Evolutionary conservation across 352 stramenopile species (phyloP).

Genomic region (Globisporangium middletonii): DNA sequence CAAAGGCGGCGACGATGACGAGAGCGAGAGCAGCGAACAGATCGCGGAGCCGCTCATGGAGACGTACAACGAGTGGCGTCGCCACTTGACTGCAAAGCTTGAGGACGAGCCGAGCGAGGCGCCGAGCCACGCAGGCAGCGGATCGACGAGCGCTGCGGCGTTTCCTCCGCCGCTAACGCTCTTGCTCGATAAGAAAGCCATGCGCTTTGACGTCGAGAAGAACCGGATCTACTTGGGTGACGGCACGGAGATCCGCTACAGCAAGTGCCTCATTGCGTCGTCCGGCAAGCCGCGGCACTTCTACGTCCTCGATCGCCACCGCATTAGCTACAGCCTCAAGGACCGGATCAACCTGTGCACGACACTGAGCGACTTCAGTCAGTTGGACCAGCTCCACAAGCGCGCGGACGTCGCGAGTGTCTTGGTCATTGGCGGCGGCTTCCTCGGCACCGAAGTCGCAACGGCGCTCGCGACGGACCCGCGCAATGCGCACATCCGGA

Average conservation of each 20-base stretch:
- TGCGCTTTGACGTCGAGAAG: constrained; percentile 85
- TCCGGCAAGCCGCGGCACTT: constrained; percentile 78
- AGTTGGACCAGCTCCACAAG: constrained; percentile 56
- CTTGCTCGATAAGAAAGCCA: constrained; percentile 62
- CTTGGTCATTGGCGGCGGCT: constrained; percentile 86
- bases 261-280: constrained; percentile 85
- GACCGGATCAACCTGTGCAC: constrained; percentile 86
- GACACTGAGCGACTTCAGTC: constrained; percentile 74
- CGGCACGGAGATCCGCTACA: constrained; percentile 75
- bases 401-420: constrained; percentile 45
- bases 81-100: constrained; percentile 75
- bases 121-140: too few species aligned
- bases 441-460: constrained; percentile 86
- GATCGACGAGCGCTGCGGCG: background rate
- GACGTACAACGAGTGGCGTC: constrained; percentile 89
- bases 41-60: constrained; percentile 60
- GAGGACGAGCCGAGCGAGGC: constrained; percentile 52
- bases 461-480: constrained; percentile 61
- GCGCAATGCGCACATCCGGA: constrained; percentile 40
- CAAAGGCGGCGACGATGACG: constrained; percentile 14
- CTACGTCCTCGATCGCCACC: constrained; percentile 85
- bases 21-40: constrained; percentile 7
- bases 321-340: constrained; percentile 74
- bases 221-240: constrained; percentile 78
- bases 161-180: constrained; percentile 51